A percentile compares a stretch with the other conserved stretches of the same genome.
phyloP scores from a whole-genome alignment of 2,329 filamentous ascomycete species.

The Plenodomus biglobosus region DNA sequence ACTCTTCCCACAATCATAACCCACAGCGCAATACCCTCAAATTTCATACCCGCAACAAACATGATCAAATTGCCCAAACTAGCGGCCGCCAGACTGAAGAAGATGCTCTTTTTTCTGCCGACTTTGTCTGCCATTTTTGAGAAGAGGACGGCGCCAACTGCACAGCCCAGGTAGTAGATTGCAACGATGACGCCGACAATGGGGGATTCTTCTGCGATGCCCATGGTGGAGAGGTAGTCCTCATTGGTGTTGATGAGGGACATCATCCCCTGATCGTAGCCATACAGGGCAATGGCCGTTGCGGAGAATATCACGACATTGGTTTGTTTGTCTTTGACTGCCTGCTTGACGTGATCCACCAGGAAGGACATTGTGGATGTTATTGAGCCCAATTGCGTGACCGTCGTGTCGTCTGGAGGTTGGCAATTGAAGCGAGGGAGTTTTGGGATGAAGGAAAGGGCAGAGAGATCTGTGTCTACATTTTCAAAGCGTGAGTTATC shows the following conservation, averaged over 20 bases:
- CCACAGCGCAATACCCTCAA: slow-evolving; percentile 45
- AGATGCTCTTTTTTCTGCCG: slow-evolving; percentile 59
- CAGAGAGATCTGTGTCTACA: neutral
- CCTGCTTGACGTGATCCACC: slow-evolving; percentile 6
- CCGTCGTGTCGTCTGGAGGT: neutral
- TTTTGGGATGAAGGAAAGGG: neutral
- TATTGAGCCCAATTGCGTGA: neutral
- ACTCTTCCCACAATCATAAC: slow-evolving; percentile 56
- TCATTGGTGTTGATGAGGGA: slow-evolving; percentile 58
- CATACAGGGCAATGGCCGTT: slow-evolving; percentile 58
- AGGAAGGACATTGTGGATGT: slow-evolving; percentile 8
- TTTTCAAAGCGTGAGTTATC: neutral
- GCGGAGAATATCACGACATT: slow-evolving; percentile 57
- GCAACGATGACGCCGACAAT: slow-evolving; percentile 62
- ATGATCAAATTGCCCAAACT: slow-evolving; percentile 61
- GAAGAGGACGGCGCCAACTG: slow-evolving; percentile 59
- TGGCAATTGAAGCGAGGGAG: neutral
- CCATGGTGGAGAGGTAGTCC: slow-evolving; percentile 61
- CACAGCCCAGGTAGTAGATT: slow-evolving; percentile 64
- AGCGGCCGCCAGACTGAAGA: slow-evolving; percentile 56
- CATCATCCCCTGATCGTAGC: slow-evolving; percentile 55
- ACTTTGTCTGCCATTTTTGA: slow-evolving; percentile 57
- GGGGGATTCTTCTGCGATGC: slow-evolving; percentile 52
- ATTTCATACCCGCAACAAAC: slow-evolving; percentile 59
- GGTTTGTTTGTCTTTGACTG: slow-evolving; percentile 44